These are phyloP conservation scores for Corymbia calophylla DNA, from an alignment of 441 rosid species.

Conservation along the genomic window DNA sequence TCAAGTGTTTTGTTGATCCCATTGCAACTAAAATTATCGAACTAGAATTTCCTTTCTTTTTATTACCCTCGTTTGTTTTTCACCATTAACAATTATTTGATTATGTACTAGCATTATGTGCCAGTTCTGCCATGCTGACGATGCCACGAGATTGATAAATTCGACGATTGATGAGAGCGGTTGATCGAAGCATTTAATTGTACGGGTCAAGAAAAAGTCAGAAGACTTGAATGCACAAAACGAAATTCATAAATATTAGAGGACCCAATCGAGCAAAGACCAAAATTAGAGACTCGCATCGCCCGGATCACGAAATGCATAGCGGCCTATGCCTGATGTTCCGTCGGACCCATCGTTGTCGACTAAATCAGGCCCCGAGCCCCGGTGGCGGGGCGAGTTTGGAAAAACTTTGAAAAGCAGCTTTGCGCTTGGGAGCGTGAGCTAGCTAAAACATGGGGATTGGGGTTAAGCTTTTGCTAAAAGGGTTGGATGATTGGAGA, in stretches of 20 bases:
- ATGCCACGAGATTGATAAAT: not conserved
- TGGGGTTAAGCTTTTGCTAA: not conserved
- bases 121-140: accelerated
- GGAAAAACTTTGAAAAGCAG: not conserved
- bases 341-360: not conserved
- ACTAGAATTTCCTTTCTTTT: not conserved
- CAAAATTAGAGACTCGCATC: not conserved
- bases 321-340: not conserved
- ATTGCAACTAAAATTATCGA: not conserved
- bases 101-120: not conserved
- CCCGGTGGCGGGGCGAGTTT: not conserved
- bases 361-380: not conserved
- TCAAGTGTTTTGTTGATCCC: accelerated
- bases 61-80: not conserved
- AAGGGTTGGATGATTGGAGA: not conserved
- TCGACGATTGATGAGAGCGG: not conserved
- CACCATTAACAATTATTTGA: not conserved
- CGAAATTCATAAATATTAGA: not conserved
- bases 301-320: not conserved
- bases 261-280: not conserved
- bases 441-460: not conserved
- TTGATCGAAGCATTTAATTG: not conserved
- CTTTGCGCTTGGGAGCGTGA: not conserved
- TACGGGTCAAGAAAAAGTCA: not conserved
- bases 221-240: not conserved